Conservation (phyloP, 129 eudicot species). For the Chrysanthemum seticuspe region DNA sequence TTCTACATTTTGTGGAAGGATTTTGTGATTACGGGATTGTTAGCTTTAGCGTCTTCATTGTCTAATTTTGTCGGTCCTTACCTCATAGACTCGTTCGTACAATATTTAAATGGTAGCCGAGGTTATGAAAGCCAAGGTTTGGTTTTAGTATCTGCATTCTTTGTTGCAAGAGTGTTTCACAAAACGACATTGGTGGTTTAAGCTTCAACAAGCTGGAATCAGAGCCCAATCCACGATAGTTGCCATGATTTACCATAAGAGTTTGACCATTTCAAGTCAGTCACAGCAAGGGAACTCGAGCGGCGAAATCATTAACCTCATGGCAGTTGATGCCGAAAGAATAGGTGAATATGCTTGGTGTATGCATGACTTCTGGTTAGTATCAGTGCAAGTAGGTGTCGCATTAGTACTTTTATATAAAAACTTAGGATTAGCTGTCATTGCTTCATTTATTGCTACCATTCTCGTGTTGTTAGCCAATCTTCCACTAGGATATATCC, state of each 20-base stretch:
- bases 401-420: slow-evolving; percentile 59
- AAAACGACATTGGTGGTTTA: slow-evolving; percentile 71
- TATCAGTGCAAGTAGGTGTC: slow-evolving; percentile 56
- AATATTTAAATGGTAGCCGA: slow-evolving; percentile 61
- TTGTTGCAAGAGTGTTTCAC: slow-evolving; percentile 63
- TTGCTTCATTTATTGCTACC: slow-evolving; percentile 67
- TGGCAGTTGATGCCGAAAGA: slow-evolving; percentile 94
- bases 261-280: slow-evolving; percentile 63
- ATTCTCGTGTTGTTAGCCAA: slow-evolving; percentile 64
- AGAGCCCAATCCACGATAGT: slow-evolving; percentile 69
- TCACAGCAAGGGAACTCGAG: slow-evolving; percentile 68
- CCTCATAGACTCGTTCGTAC: slow-evolving; percentile 81
- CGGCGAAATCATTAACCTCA: slow-evolving; percentile 85
- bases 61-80: slow-evolving; percentile 81
- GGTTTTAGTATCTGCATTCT: slow-evolving; percentile 56
- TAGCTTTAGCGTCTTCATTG: slow-evolving; percentile 42
- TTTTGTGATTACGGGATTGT: slow-evolving; percentile 46
- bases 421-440: slow-evolving; percentile 66
- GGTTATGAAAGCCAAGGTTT: slow-evolving; percentile 53
- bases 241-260: slow-evolving; percentile 69
- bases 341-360: slow-evolving; percentile 66
- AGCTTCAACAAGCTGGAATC: slow-evolving; percentile 65
- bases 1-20: slow-evolving; percentile 58
- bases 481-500: slow-evolving; percentile 57
- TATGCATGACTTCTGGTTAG: slow-evolving; percentile 84